phyloP scores from a whole-genome alignment of 352 stramenopile genomes.

The Globisporangium rhizosaccharum region DNA sequence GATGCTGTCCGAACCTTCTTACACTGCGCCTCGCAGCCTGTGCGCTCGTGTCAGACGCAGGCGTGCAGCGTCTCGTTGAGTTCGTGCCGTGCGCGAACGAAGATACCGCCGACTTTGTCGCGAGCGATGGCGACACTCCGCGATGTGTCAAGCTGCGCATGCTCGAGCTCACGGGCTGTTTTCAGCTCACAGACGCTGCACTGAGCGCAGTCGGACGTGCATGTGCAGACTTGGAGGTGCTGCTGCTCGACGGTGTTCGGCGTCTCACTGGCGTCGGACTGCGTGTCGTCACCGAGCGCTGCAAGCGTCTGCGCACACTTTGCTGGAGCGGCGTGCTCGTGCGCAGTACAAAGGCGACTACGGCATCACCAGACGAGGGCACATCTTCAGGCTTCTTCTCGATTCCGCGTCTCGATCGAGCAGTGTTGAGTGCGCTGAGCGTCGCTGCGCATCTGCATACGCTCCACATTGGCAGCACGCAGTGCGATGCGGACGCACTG shows the following conservation, averaged over 20 bases:
- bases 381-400: slow-evolving; percentile 49
- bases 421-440: slow-evolving; percentile 21
- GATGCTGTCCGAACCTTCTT: slow-evolving; percentile 27
- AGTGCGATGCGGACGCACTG: slow-evolving; percentile 48
- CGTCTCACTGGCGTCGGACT: slow-evolving; percentile 31
- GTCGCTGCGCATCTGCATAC: slow-evolving; percentile 21
- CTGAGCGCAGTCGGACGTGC: slow-evolving; percentile 27
- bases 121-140: slow-evolving; percentile 12
- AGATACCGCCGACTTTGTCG: slow-evolving; percentile 22
- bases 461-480: slow-evolving; percentile 48
- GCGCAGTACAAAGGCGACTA: slow-evolving; percentile 21
- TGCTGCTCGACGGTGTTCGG: slow-evolving; percentile 58
- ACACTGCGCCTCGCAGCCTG: slow-evolving; percentile 50
- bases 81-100: slow-evolving; percentile 17
- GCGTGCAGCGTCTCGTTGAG: slow-evolving; percentile 43
- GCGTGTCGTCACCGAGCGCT: slow-evolving; percentile 26
- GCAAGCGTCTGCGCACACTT: slow-evolving; percentile 29
- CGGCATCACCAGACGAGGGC: slow-evolving; percentile 4
- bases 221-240: slow-evolving; percentile 33
- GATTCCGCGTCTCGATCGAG: slow-evolving; percentile 36
- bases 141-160: slow-evolving; percentile 37
- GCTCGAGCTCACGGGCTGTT: slow-evolving; percentile 65
- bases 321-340: slow-evolving; percentile 61
- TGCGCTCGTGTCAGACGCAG: slow-evolving; percentile 43
- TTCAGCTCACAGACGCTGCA: slow-evolving; percentile 48